phyloP scores from a whole-genome alignment of 306 rosid species.

The Prinsepia uniflora region DNA sequence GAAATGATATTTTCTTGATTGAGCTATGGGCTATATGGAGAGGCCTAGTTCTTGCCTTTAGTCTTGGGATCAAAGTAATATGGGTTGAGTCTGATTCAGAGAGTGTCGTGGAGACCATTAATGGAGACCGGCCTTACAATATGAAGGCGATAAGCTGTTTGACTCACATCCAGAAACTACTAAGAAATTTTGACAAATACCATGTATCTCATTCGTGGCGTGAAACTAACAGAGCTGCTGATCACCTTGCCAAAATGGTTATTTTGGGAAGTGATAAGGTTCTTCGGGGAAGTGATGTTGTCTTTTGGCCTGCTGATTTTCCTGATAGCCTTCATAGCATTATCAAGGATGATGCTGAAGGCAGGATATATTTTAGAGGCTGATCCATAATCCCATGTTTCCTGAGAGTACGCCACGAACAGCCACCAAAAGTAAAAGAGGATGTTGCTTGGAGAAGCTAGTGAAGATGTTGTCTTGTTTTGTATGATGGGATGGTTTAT shows the following conservation, averaged over 20 bases:
- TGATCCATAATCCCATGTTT: conserved; percentile 6
- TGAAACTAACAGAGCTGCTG: conserved; percentile 64
- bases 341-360: conserved; percentile 50
- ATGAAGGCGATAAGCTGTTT: conserved; percentile 36
- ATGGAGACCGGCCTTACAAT: conserved; percentile 28
- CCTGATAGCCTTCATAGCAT: conserved; percentile 40
- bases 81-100: conserved; percentile 31
- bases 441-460: too few relatives aligned
- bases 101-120: conserved; percentile 38
- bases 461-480: conserved; percentile 21
- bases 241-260: conserved; percentile 61
- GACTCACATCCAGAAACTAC: conserved; percentile 39
- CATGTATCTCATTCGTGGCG: conserved; percentile 62
- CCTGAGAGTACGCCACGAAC: too few relatives aligned
- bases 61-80: conserved; percentile 20
- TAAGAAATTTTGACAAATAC: conserved; percentile 35
- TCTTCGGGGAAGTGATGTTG: conserved; percentile 34
- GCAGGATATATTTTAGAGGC: conserved; percentile 45
- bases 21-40: conserved; percentile 35
- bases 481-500: background rate
- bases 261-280: conserved; percentile 28
- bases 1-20: conserved; percentile 23
- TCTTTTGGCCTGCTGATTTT: conserved; percentile 52
- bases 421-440: too few relatives aligned
- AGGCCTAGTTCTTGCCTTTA: conserved; percentile 28